Percentiles rank a stretch among this genome's conserved stretches.
These are phyloP conservation scores for Phialocephala sp. DNA, from an alignment of 2,329 filamentous ascomycete genomes.

Conservation along the genomic window DNA sequence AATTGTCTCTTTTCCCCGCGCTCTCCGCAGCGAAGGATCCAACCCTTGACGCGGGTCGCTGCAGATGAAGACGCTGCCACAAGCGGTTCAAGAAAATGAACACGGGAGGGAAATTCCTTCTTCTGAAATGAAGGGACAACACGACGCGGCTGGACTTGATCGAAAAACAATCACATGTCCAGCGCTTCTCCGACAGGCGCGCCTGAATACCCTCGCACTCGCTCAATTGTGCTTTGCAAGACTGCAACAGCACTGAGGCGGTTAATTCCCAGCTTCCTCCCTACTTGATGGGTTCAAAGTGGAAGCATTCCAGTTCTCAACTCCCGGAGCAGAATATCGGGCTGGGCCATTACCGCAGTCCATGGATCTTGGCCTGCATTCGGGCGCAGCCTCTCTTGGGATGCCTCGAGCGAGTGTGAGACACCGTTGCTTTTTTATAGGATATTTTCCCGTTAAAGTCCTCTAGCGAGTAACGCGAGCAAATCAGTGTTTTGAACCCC, in stretches of 20 bases:
- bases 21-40: too few species aligned
- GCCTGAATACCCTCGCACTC: too few species aligned
- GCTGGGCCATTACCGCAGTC: neutral
- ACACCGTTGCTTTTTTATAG: conserved; percentile 5
- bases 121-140: too few species aligned
- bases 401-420: neutral
- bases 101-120: too few species aligned
- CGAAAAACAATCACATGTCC: too few species aligned
- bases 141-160: too few species aligned
- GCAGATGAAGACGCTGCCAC: too few species aligned
- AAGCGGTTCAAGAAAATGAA: too few species aligned
- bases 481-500: neutral
- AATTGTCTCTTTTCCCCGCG: too few species aligned
- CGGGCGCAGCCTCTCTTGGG: neutral
- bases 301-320: conserved; percentile 2
- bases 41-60: too few species aligned
- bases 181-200: too few species aligned
- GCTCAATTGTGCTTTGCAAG: too few species aligned
- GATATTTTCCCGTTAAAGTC: conserved; percentile 15
- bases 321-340: neutral
- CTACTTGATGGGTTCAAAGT: neutral
- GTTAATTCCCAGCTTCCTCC: neutral
- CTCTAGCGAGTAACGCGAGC: conserved; percentile 5
- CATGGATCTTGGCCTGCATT: conserved; percentile 7
- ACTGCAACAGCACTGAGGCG: neutral